These are phyloP conservation scores for Chamaenerion angustifolium DNA, from an alignment of 345 rosid species.

Conservation along the genomic window DNA sequence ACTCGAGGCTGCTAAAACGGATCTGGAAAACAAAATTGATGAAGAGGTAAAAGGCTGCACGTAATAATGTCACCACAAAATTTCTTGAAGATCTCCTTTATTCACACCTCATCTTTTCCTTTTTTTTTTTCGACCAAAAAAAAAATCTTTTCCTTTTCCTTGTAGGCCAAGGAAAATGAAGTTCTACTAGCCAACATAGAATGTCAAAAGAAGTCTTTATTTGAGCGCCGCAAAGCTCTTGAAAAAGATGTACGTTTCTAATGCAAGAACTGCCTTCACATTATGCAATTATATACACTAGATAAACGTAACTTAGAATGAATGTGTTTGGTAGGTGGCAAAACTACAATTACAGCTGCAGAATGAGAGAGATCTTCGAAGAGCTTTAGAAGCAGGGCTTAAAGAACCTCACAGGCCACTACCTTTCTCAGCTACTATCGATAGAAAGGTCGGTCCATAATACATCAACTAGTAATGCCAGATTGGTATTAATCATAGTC, in stretches of 20 bases:
- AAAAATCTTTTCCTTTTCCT: conserved; percentile 7
- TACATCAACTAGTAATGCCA: background rate
- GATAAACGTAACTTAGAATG: no score
- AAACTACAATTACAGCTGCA: conserved; percentile 69
- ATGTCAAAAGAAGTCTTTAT: conserved; percentile 48
- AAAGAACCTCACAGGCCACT: conserved; percentile 24
- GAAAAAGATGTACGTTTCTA: conserved; percentile 53
- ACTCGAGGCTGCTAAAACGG: conserved; percentile 53
- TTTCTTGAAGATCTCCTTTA: background rate
- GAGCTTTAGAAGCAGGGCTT: conserved; percentile 56
- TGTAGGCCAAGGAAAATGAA: conserved; percentile 52
- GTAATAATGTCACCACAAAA: conserved; percentile 3
- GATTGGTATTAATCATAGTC: background rate
- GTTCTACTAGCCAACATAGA: conserved; percentile 47
- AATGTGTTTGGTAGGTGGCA: conserved; percentile 39
- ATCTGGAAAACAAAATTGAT: conserved; percentile 46
- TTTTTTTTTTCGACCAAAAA: no score
- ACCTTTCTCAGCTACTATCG: conserved; percentile 22
- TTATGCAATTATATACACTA: no score
- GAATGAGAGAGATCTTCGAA: conserved; percentile 51
- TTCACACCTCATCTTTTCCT: background rate
- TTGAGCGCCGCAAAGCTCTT: conserved; percentile 53
- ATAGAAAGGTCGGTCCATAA: conserved; percentile 41
- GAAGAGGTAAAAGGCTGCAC: conserved; percentile 44
- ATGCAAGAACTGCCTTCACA: no score